Base-by-base conservation (phyloP, 345 rosid species). In the Dimocarpus longan region DNA sequence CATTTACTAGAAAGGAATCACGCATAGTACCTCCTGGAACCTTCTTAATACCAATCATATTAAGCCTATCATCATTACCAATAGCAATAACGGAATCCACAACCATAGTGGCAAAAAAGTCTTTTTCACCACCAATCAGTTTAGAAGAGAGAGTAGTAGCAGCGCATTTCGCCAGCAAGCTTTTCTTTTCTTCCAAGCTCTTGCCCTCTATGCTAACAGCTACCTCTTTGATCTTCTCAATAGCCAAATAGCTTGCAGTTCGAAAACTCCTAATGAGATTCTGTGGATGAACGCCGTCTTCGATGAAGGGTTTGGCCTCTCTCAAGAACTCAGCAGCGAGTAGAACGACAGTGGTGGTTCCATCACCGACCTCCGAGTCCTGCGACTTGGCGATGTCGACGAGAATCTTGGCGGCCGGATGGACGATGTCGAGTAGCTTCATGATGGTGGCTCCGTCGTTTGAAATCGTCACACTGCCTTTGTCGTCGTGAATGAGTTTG, bases 341-440 rank as follows among this genome's bases (percentile, higher is more conserved):
- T 4, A 97, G 89, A 73, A 94, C 99, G 22, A 97, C 99, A 1
- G 98, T 95, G 16, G 99, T 94, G 19, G 99, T 97, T 39, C 99
- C 99, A 82, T 97, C 99, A 62, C 99, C 99, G 48, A 94, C 99
- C 96, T 97, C 98, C 3, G 99, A 93, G 76, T 97, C 99, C 86
- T 94, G 99, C 6, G 99, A 97, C 86, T 93, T 94, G 82, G 99
- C 99, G 79, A 97, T 97, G 82, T 97, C 99, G 2, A 93, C 98
- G 81, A 97, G 98, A 90, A 97, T 97, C 94, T 97, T 97, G 52
- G 98, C 97, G 3, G 99, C 97, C 3, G 99, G 99, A 71, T 97
- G 99, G 13, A 94, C 87, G 63, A 97, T 89, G 64, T 97, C 97
- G 22, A 97, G 99, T 6, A 97, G 91, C 91, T 97, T 97, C 98